Evolutionary conservation across 805 yeast species (phyloP).

Genomic region (Maudiozyma serrabonitensis): DNA sequence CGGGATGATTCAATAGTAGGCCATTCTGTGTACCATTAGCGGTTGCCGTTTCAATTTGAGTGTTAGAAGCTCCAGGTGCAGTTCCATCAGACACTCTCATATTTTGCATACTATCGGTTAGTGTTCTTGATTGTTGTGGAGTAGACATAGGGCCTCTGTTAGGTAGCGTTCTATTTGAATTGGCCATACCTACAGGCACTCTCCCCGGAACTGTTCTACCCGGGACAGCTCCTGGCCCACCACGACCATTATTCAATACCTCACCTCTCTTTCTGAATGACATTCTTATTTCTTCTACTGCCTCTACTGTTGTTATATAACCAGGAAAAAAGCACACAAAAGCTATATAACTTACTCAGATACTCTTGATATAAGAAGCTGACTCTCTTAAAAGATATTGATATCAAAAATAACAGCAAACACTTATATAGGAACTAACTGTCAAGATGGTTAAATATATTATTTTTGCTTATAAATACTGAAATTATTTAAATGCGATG

Average conservation of each 20-base stretch:
- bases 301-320: neutral
- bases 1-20: slow-evolving; percentile 35
- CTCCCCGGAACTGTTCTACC: slow-evolving; percentile 19
- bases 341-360: no score
- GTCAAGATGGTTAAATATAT: neutral
- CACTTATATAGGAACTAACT: neutral
- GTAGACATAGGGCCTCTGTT: neutral
- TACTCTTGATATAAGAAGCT: no score
- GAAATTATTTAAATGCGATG: neutral
- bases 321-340: neutral
- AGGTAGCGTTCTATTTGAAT: neutral
- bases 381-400: no score
- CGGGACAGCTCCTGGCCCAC: slow-evolving; percentile 11
- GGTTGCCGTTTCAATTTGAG: no score
- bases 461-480: neutral
- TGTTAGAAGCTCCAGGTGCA: neutral
- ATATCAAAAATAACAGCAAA: no score
- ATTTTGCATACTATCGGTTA: neutral
- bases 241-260: slow-evolving; percentile 23
- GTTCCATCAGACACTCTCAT: neutral
- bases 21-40: neutral
- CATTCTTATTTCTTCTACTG: slow-evolving; percentile 26
- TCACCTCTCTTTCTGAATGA: slow-evolving; percentile 54
- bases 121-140: neutral
- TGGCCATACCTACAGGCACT: neutral